Conservation (phyloP, 2,329 filamentous ascomycete genomes). For the Chalaropsis thielavioides region DNA sequence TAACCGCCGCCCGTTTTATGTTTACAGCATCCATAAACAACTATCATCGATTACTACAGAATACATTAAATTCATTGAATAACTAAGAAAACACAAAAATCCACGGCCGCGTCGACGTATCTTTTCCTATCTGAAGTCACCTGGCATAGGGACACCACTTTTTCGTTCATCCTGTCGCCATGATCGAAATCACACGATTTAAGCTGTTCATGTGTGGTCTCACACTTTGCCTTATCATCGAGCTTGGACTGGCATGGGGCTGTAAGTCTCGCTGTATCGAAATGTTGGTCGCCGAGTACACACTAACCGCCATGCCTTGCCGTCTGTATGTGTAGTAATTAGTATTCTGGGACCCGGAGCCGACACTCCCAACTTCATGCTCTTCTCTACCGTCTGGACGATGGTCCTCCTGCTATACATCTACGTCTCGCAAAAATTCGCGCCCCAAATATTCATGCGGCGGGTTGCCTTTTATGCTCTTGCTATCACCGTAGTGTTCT, state of each 20-base stretch:
- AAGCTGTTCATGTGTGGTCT: constrained; percentile 11
- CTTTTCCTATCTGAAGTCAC: background rate
- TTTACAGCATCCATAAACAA: background rate
- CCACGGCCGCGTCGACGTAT: background rate
- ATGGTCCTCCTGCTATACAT: constrained; percentile 53
- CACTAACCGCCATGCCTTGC: background rate
- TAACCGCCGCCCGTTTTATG: background rate
- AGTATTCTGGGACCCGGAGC: constrained; percentile 23
- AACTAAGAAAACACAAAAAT: background rate
- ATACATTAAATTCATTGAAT: background rate
- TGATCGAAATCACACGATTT: constrained; percentile 9
- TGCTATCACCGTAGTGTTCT: constrained; percentile 65
- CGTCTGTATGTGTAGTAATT: constrained; percentile 37
- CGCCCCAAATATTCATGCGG: constrained; percentile 45
- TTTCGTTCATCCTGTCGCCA: background rate
- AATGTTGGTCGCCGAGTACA: background rate
- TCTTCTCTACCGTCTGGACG: constrained; percentile 69
- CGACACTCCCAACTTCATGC: constrained; percentile 54
- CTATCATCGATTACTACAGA: background rate
- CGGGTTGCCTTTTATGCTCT: constrained; percentile 54
- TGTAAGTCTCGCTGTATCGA: constrained; percentile 32
- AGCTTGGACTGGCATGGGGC: constrained; percentile 62
- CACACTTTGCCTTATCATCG: constrained; percentile 35
- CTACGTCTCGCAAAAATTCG: constrained; percentile 48
- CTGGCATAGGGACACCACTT: background rate